Base-by-base conservation (phyloP, 2,329 filamentous ascomycete genomes). In the Microsporum audouinii region DNA sequence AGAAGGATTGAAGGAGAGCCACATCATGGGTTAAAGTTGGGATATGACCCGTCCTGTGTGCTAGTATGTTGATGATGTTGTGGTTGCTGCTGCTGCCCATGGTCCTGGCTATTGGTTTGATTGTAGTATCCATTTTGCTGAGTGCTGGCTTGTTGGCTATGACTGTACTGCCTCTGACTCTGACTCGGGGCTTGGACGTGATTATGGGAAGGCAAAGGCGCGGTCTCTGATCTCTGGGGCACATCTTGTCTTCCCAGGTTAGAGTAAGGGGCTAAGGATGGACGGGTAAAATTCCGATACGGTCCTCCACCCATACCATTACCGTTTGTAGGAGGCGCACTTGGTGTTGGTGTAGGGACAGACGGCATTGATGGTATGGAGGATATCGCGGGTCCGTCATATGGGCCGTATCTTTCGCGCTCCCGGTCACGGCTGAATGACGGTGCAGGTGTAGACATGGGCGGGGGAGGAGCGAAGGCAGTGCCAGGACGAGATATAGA, bases 271-370 rank as follows among this genome's bases (percentile, higher is more conserved):
- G 43, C 23, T 10, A 33, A 31, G 3, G 31, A 29, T 29, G 63
- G 63, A 4, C 59, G 63, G 33, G 53, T 38, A 33, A 61, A 62
- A 41, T 64, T 64, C 33, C 63, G 58, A 36, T 62, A 56, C 17
- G 59, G 43, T 29, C n/a, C 43, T 27, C 43, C 43, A 36, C 5
- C 34, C 34, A 36, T 36, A 5, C 34, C 41, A 12, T 33, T 17
- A 45, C 17, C 43, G 12, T 60, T 51, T 14, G 41, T 41, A n/a
- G 63, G 60, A 3, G 60, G 53, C 5, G 49, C 38, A 45, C 56
- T 62, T 51, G 63, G 58, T 31, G 47, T 41, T 5, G 61, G 61
- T 3, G 59, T 60, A 0, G 61, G 60, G 55, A 55, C 47, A 10
- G 59, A 56, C 29, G 49, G 31, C 14, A 53, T 53, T 2, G 27